These are phyloP conservation scores for Dioscorea alata DNA, from an alignment of 106 monocot species.

Conservation along the genomic window DNA sequence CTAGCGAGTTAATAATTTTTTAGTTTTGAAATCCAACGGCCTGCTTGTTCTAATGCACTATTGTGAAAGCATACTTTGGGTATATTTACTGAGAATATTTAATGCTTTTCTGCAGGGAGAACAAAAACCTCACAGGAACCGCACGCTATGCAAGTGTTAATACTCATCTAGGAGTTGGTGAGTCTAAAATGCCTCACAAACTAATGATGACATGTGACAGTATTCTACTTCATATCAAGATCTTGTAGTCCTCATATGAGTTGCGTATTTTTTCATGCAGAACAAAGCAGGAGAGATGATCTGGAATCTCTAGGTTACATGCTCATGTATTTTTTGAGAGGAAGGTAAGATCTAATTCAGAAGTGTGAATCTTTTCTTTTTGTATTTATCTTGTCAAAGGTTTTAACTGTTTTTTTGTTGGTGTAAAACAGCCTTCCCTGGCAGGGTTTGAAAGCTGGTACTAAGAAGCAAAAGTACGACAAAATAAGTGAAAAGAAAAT, in stretches of 20 bases:
- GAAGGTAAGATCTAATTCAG: constrained; percentile 14
- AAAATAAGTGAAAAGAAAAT: constrained; percentile 98
- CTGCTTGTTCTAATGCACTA: background rate
- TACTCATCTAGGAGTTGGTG: constrained; percentile 64
- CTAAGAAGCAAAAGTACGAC: constrained; percentile 94
- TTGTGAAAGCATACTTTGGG: background rate
- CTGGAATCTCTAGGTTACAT: constrained; percentile 65
- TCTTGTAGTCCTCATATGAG: too few relatives aligned
- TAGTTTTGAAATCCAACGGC: background rate
- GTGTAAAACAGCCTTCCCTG: constrained; percentile 65
- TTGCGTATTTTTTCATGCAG: constrained; percentile 18
- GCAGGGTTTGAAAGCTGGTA: constrained; percentile 92
- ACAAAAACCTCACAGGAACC: constrained; percentile 62
- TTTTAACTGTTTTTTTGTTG: background rate
- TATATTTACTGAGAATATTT: background rate
- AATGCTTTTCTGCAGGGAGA: constrained; percentile 32
- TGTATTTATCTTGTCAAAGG: background rate
- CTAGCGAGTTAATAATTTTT: too few relatives aligned
- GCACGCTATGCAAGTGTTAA: constrained; percentile 66
- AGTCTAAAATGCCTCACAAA: constrained; percentile 9
- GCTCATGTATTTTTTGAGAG: constrained; percentile 41
- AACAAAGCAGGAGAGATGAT: constrained; percentile 67
- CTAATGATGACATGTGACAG: background rate
- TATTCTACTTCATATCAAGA: background rate
- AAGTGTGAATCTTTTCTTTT: background rate